Evolutionary conservation across 2,329 filamentous ascomycete genomes (phyloP), one percentile per base, ranked within the genome.

Genomic region (Aspergillus intermedius): DNA sequence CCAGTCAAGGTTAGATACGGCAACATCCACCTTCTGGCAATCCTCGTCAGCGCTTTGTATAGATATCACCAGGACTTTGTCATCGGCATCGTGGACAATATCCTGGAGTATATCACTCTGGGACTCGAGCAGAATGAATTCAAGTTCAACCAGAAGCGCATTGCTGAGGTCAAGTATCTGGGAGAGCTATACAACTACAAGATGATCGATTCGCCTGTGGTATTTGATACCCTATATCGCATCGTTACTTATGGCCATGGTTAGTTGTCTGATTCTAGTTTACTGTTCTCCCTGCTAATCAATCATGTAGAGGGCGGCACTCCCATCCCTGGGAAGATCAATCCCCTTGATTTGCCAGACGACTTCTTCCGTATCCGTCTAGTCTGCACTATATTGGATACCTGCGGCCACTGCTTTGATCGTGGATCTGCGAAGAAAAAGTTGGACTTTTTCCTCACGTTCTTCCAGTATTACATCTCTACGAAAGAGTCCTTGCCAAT

Each of bases 151-250:
- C 93, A 98, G 70, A 86, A 91, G 51, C 86, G 93, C 19, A 85
- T 98, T 53, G 88, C 94, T 2, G 91, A 97, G 68, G 88, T 95
- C 62, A 97, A 96, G 66, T 98, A 96, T 65, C 77, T 98, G 4
- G 91, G 88, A 19, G 93, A 98, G 69, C 80, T 98, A 8, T 98
- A 98, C 74, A 95, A 96, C 62, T 98, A 97, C 66, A 87, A 93
- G 49, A 88, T 98, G 81, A 80, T 98, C 34, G 93, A 98, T 67
- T 93, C 95, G 40, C 87, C 88, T 0, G 87, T 97, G 21, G 86
- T 98, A 45, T 98, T 98, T 60, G 93, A 98, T 63, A 88, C 86
- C 1, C 79, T 98, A 70, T 98, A 96, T 75, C 90, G 89, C 63
- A 87, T 98, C 58, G 79, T 96, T 65, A 95, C 89, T 6, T 95